phyloP scores from a whole-genome alignment of 164 flowering plant genomes.

The Magnolia sinica region DNA sequence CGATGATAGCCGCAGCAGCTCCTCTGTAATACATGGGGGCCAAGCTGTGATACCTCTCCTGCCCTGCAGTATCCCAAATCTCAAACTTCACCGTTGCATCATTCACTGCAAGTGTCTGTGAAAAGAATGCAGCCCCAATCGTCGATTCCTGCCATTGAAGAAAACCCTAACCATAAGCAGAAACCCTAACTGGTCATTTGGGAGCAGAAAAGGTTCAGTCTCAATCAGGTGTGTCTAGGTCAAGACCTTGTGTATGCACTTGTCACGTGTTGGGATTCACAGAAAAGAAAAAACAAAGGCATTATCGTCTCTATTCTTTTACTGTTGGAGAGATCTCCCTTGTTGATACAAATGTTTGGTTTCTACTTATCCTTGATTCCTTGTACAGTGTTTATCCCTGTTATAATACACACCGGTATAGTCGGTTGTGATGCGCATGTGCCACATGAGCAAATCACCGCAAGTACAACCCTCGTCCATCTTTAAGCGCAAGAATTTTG shows the following conservation, averaged over 20 bases:
- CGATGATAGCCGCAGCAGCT: slow-evolving; percentile 71
- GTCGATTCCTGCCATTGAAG: slow-evolving; percentile 53
- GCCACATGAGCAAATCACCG: too few relatives aligned
- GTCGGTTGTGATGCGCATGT: too few relatives aligned
- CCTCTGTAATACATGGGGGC: slow-evolving; percentile 82
- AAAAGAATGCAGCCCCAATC: slow-evolving; percentile 70
- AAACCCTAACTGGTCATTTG: background rate
- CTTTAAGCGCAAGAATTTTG: too few relatives aligned
- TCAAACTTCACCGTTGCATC: slow-evolving; percentile 66
- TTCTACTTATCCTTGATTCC: too few relatives aligned
- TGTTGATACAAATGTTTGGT: too few relatives aligned
- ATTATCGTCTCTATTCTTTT: too few relatives aligned
- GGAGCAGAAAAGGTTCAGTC: background rate
- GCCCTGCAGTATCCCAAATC: slow-evolving; percentile 89
- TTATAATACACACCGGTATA: too few relatives aligned
- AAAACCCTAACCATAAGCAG: background rate
- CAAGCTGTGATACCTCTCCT: slow-evolving; percentile 70
- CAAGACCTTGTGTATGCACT: background rate
- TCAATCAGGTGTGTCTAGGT: background rate
- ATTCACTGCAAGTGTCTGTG: slow-evolving; percentile 57
- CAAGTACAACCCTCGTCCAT: too few relatives aligned
- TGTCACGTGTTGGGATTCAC: too few relatives aligned
- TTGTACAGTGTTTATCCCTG: too few relatives aligned
- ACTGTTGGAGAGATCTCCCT: too few relatives aligned
- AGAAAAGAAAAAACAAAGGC: too few relatives aligned